A percentile compares a stretch with the other conserved stretches of the same genome.
phyloP scores from a whole-genome alignment of 2,329 filamentous ascomycete genomes.

The Phaeoacremonium minimum region DNA sequence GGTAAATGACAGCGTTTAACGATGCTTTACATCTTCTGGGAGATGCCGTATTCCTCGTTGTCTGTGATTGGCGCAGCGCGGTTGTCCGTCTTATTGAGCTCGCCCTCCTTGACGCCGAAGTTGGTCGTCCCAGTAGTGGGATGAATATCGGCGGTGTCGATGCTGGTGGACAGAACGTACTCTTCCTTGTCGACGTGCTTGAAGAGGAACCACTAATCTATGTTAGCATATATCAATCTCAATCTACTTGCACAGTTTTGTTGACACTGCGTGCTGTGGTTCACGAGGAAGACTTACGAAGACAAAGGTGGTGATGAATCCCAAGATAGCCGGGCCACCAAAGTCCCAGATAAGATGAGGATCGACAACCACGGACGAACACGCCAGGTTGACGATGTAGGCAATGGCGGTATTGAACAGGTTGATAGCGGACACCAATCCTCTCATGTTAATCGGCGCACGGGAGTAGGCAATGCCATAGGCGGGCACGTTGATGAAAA shows the following conservation, averaged over 20 bases:
- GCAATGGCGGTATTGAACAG: conserved; percentile 52
- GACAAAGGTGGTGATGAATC: conserved; percentile 33
- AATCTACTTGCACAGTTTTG: too few species aligned
- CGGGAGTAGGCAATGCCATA: conserved; percentile 67
- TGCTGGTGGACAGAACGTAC: conserved; percentile 16
- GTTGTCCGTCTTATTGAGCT: conserved; percentile 8
- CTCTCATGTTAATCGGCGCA: conserved; percentile 61
- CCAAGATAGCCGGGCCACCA: conserved; percentile 40
- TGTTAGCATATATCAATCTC: too few species aligned
- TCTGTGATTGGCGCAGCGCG: conserved; percentile 4
- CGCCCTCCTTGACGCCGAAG: conserved; percentile 9
- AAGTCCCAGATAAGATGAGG: conserved; percentile 47
- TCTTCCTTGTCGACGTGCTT: conserved; percentile 17
- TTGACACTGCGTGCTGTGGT: too few species aligned
- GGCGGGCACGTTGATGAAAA: conserved; percentile 58
- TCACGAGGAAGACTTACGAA: conserved; percentile 20
- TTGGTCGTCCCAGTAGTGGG: conserved; percentile 7
- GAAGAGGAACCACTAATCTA: conserved; percentile 9
- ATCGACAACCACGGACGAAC: conserved; percentile 40
- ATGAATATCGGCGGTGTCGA: conserved; percentile 4
- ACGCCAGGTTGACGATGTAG: conserved; percentile 38
- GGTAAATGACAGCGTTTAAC: too few species aligned
- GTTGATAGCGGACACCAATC: conserved; percentile 51
- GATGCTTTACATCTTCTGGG: conserved; percentile 8
- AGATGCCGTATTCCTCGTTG: conserved; percentile 10